A percentile compares a stretch with the other conserved stretches of the same genome.
Conservation (phyloP, 2,329 filamentous ascomycete genomes). For the Talaromyces sp. region DNA sequence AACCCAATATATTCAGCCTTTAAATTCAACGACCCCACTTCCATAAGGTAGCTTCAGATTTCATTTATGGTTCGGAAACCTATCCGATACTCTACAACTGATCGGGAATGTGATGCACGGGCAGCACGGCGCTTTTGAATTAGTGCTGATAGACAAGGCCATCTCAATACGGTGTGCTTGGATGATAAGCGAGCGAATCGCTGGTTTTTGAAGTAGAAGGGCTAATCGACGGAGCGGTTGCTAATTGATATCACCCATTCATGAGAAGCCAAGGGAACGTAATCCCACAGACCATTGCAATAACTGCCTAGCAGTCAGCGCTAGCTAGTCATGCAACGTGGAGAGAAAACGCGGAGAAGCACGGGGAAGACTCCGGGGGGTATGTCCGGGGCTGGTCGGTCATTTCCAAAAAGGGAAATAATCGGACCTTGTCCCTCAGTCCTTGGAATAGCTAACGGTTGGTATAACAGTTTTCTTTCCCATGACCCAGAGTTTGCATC, state of each 20-base stretch:
- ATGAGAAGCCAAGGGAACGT: neutral
- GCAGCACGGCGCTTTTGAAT: no score
- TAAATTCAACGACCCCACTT: neutral
- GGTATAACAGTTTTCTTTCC: neutral
- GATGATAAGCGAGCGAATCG: neutral
- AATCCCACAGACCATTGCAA: neutral
- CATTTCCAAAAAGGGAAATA: neutral
- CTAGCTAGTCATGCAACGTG: neutral
- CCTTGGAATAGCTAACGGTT: neutral
- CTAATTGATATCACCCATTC: neutral
- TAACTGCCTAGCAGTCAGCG: neutral
- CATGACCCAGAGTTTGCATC: neutral
- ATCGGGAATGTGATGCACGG: neutral
- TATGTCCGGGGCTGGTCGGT: neutral
- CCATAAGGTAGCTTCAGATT: neutral
- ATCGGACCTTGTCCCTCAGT: neutral
- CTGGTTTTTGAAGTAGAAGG: neutral
- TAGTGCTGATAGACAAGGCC: no score
- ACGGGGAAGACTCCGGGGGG: neutral
- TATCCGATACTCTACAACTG: neutral
- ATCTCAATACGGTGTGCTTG: neutral
- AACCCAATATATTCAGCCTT: neutral
- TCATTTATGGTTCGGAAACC: neutral
- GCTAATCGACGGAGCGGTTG: neutral
- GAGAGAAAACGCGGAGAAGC: neutral